These are phyloP conservation scores for Selenicereus undatus DNA, from an alignment of 148 eudicot genomes.

Conservation along the genomic window DNA sequence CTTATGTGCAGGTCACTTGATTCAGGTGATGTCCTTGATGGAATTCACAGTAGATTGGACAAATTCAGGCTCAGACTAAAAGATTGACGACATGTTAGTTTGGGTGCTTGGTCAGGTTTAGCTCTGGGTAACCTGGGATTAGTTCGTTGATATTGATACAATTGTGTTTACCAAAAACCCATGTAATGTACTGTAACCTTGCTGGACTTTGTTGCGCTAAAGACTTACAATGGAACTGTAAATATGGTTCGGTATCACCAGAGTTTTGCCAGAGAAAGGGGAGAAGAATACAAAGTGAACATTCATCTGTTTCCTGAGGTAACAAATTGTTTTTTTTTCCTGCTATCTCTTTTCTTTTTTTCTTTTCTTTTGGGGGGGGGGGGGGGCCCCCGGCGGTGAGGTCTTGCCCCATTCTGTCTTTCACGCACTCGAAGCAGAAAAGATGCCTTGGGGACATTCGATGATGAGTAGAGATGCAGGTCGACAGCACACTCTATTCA, in stretches of 20 bases:
- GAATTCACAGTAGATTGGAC: no score
- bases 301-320: not conserved
- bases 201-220: no score
- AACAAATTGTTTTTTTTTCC: not conserved
- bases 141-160: no score
- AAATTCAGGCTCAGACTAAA: no score
- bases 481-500: no score
- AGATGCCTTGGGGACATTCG: not conserved
- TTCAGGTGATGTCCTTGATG: no score
- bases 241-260: not conserved
- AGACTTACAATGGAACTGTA: no score
- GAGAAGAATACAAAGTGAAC: not conserved
- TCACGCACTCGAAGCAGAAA: not conserved
- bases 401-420: not conserved
- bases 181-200: not conserved
- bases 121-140: not conserved
- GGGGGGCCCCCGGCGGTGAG: not conserved
- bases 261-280: not conserved
- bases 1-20: no score
- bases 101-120: no score
- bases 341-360: not conserved
- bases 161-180: no score
- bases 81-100: no score
- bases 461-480: not conserved
- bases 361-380: no score